phyloP scores from a whole-genome alignment of 108 stramenopile species.

The Discostella pseudostelligera region DNA sequence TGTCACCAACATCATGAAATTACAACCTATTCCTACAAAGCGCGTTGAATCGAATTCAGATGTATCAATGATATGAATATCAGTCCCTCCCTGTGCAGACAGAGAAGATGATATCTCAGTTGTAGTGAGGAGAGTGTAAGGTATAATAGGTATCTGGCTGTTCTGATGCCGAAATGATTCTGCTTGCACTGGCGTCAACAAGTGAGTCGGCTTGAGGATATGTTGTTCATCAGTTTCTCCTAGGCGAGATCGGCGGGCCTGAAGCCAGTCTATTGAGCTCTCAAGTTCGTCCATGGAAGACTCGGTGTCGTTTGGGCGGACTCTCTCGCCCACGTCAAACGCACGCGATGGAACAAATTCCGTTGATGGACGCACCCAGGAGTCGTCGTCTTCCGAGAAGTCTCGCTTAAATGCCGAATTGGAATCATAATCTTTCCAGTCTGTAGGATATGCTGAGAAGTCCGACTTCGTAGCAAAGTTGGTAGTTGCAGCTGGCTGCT shows the following conservation, averaged over 20 bases:
- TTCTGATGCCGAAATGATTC: slow-evolving; percentile 29
- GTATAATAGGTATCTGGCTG: slow-evolving; percentile 53
- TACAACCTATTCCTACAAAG: slow-evolving; percentile 30
- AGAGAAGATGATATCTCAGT: slow-evolving; percentile 62
- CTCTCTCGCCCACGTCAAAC: not conserved
- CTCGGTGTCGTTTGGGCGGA: not conserved
- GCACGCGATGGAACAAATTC: slow-evolving; percentile 30
- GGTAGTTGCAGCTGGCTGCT: not conserved
- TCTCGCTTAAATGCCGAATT: slow-evolving; percentile 44
- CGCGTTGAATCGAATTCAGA: slow-evolving; percentile 44
- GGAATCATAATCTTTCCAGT: slow-evolving; percentile 49
- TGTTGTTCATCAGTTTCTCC: not conserved
- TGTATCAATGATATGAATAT: slow-evolving; percentile 49
- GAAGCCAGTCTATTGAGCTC: slow-evolving; percentile 68
- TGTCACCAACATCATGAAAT: slow-evolving; percentile 50
- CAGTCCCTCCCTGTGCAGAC: slow-evolving; percentile 51
- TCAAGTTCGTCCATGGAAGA: slow-evolving; percentile 13
- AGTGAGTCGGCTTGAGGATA: slow-evolving; percentile 13
- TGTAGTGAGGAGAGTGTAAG: slow-evolving; percentile 58
- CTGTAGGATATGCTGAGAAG: slow-evolving; percentile 21
- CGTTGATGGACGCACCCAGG: slow-evolving; percentile 19
- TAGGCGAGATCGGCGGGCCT: slow-evolving; percentile 56
- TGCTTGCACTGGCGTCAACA: slow-evolving; percentile 45
- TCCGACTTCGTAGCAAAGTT: slow-evolving; percentile 13
- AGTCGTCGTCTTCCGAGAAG: slow-evolving; percentile 32